Base-by-base conservation (phyloP, 345 rosid species). In the Hypericum perforatum region DNA sequence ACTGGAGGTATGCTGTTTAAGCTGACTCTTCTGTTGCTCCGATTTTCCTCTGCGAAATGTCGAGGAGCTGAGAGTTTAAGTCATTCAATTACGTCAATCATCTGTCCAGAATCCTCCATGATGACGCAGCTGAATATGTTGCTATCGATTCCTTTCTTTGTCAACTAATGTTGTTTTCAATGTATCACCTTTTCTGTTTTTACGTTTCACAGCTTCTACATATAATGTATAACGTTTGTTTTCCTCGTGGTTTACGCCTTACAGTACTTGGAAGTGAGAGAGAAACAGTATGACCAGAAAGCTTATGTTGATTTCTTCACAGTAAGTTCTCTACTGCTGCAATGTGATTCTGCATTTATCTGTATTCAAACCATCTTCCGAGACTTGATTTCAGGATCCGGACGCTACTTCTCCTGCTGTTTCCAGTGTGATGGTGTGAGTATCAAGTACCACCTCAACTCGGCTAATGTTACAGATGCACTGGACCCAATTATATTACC, bases 281-380 rank as follows among this genome's bases (percentile, higher is more conserved):
- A 90, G 73, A 86, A 90, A 73, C 97, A 90, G 60, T 86, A 90
- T 56, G 94, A 90, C 68, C 57, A 82, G 79, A 90, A 90, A 75
- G 86, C 70, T 66, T 76, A 71, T 65, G 36, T 84, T 63, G 95
- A 86, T 71, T 63, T 90, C 73, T 90, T 86, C 76, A 80, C 89
- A 1, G 95, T 86, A 61, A 72, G 88, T 64, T 63, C 41, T 13
- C 36, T 37, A 46, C 49, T 9, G 16, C 16, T 7, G 7, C 9
- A 11, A 37, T 29, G 36, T 51, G 11, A 16, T 11, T 42, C 16
- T 53, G 38, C 50, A 6, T 65, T 50, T 46, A 37, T 41, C 32
- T 11, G n/a, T 53, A 37, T 9, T 46, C 10, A 41, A 58, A 41
- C 43, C 49, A 29, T 52, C 64, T 60, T 40, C 59, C 54, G 14